phyloP scores from a whole-genome alignment of 495 filamentous ascomycete species.

The Neurospora sp. region DNA sequence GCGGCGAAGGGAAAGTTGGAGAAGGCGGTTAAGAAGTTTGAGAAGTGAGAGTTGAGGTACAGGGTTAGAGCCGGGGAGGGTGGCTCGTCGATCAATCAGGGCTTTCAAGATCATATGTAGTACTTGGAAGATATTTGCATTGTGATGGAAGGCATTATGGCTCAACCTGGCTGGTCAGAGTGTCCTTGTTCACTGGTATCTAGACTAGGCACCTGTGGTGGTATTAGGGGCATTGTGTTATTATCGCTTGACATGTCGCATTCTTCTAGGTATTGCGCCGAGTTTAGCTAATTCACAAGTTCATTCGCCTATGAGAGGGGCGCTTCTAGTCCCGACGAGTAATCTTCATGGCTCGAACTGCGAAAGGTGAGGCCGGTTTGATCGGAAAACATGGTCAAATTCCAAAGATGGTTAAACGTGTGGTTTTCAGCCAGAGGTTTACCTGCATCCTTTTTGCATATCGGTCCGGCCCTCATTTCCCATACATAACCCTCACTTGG shows the following conservation, averaged over 20 bases:
- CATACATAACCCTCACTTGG: not conserved
- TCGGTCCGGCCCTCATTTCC: not conserved
- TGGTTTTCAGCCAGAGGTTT: not conserved
- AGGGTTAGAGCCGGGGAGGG: too few species aligned
- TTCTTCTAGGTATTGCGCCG: not conserved
- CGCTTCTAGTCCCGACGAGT: too few species aligned
- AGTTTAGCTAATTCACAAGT: not conserved
- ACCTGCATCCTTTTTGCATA: not conserved
- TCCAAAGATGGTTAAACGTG: too few species aligned
- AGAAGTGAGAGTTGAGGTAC: slow-evolving; percentile 14
- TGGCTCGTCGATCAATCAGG: not conserved
- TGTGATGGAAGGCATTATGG: not conserved
- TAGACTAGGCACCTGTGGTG: not conserved
- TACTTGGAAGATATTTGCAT: not conserved
- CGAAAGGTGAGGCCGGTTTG: not conserved
- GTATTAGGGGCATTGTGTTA: not conserved
- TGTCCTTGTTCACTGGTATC: not conserved
- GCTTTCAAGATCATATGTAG: not conserved
- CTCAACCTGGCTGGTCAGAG: not conserved
- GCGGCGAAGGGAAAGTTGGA: slow-evolving; percentile 29
- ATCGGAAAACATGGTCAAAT: not conserved
- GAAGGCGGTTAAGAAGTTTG: slow-evolving; percentile 28
- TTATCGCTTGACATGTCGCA: not conserved
- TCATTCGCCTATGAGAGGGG: not conserved
- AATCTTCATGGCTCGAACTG: not conserved